Percentiles rank a stretch among this genome's conserved stretches.
Conservation (phyloP, 345 rosid species). For the Populus nigra region DNA sequence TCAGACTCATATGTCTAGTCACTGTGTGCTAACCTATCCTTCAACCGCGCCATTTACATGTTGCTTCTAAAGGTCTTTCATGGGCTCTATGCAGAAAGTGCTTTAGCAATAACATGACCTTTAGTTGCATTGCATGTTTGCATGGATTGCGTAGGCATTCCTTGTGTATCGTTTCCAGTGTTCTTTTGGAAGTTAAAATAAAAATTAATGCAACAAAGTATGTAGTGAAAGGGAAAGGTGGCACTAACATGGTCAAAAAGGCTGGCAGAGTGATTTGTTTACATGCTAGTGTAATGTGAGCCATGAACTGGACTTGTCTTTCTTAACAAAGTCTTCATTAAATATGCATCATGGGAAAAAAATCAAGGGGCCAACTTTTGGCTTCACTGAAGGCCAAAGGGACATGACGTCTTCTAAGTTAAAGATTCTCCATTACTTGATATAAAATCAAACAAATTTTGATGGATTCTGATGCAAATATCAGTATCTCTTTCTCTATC, state of each 20-base stretch:
- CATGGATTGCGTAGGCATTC: slow-evolving; percentile 32
- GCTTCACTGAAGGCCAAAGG: slow-evolving; percentile 46
- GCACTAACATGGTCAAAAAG: slow-evolving; percentile 61
- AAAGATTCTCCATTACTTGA: slow-evolving; percentile 55
- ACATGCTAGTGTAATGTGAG: slow-evolving; percentile 49
- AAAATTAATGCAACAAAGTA: background rate
- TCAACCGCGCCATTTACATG: background rate
- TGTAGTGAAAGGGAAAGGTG: slow-evolving; percentile 30
- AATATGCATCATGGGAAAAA: slow-evolving; percentile 21
- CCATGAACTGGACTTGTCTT: slow-evolving; percentile 55
- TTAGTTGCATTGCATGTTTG: slow-evolving; percentile 33
- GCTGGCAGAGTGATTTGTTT: slow-evolving; percentile 22
- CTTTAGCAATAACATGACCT: slow-evolving; percentile 13
- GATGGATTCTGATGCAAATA: slow-evolving; percentile 62
- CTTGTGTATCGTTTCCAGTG: background rate
- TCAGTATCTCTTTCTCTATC: slow-evolving; percentile 24
- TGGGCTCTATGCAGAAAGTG: slow-evolving; percentile 26
- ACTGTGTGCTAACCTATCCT: slow-evolving; percentile 1
- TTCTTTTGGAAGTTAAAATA: background rate
- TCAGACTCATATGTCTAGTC: background rate
- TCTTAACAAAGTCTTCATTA: slow-evolving; percentile 24
- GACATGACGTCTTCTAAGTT: slow-evolving; percentile 47
- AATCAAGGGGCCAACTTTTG: slow-evolving; percentile 46
- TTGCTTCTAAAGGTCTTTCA: background rate
- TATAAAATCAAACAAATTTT: slow-evolving; percentile 33